Base-by-base conservation (phyloP, 2,329 filamentous ascomycete genomes). In the Tolypocladium capitatum region DNA sequence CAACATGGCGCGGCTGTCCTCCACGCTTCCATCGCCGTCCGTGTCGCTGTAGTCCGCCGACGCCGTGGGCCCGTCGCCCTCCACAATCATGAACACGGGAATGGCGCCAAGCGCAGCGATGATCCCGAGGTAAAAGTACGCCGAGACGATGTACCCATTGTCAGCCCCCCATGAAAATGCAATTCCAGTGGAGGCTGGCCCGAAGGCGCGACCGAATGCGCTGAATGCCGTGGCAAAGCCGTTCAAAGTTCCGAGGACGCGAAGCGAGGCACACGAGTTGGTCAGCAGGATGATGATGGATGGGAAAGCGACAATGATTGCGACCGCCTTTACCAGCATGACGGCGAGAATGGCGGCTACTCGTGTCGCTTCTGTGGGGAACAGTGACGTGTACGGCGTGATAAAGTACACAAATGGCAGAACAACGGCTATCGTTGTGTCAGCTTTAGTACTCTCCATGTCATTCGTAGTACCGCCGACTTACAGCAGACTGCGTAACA, bases 211-310 rank as follows among this genome's bases (percentile, higher is more conserved):
- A 2, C 90, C 91, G 5, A 96, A 64, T 0, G 86, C 89, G 53
- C 82, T 84, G 32, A 90, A 80, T 48, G 83, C 85, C 0, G 90
- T 95, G 0, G 88, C 90, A 51, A 95, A 81, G 3, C 91, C 92
- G 59, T 97, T 97, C 48, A 97, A 68, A 0, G 90, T 96, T 1
- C 89, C 90, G 5, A 97, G 75, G 10, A 94, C 78, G 40, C 56
- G 57, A 16, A 95, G 69, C 47, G 83, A 89, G 1, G 74, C 67
- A 5, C 88, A 88, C 10, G 83, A 87, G 66, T 96, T 96, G 28
- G 90, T 96, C 34, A 97, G 75, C 43, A 97, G 72, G 56, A 97
- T 96, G 6, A 87, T 94, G 27, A 78, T 83, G 58, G 86, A 92
- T 0, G 92, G 91, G 62, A 96, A 96, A 1, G 84, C 84, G 58